These are phyloP conservation scores for Hylodesmum podocarpum DNA, from an alignment of 306 rosid genomes.

Conservation along the genomic window DNA sequence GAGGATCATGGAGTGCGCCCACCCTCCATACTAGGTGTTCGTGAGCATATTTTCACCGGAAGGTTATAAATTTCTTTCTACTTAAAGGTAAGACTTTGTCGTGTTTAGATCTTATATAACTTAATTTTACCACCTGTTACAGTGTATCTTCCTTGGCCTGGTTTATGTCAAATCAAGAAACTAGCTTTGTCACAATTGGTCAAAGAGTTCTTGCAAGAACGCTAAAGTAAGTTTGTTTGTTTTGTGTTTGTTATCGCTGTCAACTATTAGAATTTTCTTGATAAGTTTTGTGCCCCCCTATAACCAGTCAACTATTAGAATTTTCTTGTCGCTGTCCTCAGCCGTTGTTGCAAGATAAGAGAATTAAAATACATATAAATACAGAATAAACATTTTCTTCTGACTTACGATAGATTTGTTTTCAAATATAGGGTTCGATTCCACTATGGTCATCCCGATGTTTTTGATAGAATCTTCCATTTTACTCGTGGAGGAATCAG, in stretches of 20 bases:
- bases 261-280: not conserved
- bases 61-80: conserved; percentile 53
- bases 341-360: not conserved
- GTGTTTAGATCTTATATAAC: not conserved
- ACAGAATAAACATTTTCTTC: conserved; percentile 10
- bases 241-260: conserved; percentile 15
- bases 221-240: conserved; percentile 61
- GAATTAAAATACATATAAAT: not conserved
- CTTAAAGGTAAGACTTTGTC: conserved; percentile 8
- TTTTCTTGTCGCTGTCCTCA: conserved; percentile 2
- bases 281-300: not conserved
- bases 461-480: conserved; percentile 93
- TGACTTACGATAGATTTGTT: conserved; percentile 17
- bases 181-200: conserved; percentile 94
- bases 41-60: conserved; percentile 97
- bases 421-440: conserved; percentile 75
- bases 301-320: not conserved
- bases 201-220: conserved; percentile 98
- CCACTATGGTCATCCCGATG: conserved; percentile 98
- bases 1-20: conserved; percentile 94
- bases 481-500: conserved; percentile 98
- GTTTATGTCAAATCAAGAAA: conserved; percentile 99
- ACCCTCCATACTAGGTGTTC: conserved; percentile 90
- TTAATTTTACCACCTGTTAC: conserved; percentile 36
- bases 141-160: conserved; percentile 99